These are phyloP conservation scores for Blepharisma stoltei DNA, from an alignment of 73 alveolate genomes.

Conservation along the genomic window DNA sequence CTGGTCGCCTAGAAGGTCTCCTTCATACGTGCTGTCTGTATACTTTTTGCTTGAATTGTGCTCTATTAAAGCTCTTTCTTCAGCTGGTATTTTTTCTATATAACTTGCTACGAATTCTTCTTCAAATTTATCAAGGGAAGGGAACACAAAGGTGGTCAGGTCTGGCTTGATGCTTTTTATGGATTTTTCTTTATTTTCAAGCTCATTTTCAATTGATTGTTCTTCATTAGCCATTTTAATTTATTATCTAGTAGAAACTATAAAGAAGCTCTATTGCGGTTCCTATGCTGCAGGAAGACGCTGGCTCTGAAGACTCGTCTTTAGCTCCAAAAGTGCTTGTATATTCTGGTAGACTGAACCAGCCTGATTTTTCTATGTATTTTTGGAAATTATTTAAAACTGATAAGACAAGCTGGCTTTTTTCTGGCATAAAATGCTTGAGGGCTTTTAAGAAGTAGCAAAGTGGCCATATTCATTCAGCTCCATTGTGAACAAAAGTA, in stretches of 20 bases:
- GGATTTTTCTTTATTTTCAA: too few species aligned
- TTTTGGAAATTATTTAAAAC: slow-evolving; percentile 34
- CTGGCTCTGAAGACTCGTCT: slow-evolving; percentile 43
- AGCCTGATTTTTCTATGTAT: background rate
- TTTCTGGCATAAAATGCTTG: slow-evolving; percentile 21
- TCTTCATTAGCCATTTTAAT: too few species aligned
- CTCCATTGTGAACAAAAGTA: slow-evolving; percentile 49
- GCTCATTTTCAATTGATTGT: too few species aligned
- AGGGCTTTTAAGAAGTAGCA: slow-evolving; percentile 52
- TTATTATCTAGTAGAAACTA: too few species aligned
- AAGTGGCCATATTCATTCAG: slow-evolving; percentile 62
- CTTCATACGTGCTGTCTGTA: slow-evolving; percentile 14
- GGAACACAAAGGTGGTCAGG: background rate
- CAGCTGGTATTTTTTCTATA: background rate
- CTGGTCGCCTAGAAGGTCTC: background rate
- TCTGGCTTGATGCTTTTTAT: background rate
- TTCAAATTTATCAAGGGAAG: background rate
- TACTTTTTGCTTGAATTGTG: background rate
- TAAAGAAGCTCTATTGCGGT: slow-evolving; percentile 35
- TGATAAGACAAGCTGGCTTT: slow-evolving; percentile 16
- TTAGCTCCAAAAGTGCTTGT: slow-evolving; percentile 51
- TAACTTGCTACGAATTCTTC: background rate
- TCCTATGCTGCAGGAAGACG: slow-evolving; percentile 59
- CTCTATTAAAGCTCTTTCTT: background rate
- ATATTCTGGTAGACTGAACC: slow-evolving; percentile 56